phyloP scores from a whole-genome alignment of 371 early-diverging fungal species.

The Nematocida homosporus region DNA sequence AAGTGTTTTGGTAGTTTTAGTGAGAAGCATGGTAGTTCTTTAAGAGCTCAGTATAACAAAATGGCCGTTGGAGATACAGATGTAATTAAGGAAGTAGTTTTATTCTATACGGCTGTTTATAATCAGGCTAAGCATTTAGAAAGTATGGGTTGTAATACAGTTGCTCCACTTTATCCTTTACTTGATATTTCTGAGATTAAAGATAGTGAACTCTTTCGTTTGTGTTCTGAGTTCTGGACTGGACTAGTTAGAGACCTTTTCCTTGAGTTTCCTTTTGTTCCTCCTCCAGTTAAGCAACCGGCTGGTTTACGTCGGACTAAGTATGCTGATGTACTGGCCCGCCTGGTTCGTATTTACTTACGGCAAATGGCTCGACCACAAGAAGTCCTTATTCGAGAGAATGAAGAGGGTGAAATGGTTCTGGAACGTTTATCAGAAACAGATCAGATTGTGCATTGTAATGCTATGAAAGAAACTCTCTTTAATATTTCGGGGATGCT shows the following conservation, averaged over 20 bases:
- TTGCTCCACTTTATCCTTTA: not conserved
- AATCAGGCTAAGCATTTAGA: conserved; percentile 21
- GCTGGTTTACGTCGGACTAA: conserved; percentile 54
- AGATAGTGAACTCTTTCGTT: conserved; percentile 43
- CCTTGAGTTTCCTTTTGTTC: conserved; percentile 41
- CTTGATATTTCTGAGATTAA: conserved; percentile 35
- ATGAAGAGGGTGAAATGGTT: conserved; percentile 98
- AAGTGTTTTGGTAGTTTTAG: conserved; percentile 62
- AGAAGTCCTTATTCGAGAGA: conserved; percentile 88
- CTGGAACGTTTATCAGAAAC: conserved; percentile 92
- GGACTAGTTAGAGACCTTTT: conserved; percentile 40
- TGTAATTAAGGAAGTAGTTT: conserved; percentile 17
- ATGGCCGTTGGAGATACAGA: conserved; percentile 19
- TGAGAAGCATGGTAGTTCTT: conserved; percentile 12
- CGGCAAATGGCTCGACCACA: conserved; percentile 67
- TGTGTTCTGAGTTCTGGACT: conserved; percentile 47
- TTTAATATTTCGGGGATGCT: conserved; percentile 59
- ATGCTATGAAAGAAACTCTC: conserved; percentile 76
- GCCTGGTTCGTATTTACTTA: conserved; percentile 55
- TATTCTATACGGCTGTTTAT: conserved; percentile 35
- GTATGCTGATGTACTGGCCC: conserved; percentile 54
- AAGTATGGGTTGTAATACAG: conserved; percentile 29
- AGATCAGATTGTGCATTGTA: conserved; percentile 91
- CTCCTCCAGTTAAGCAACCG: conserved; percentile 16
- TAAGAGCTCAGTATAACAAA: not conserved